Evolutionary conservation across 495 filamentous ascomycete genomes (phyloP), one percentile per base, ranked within the genome.

Genomic region (Penicillium fimorum): DNA sequence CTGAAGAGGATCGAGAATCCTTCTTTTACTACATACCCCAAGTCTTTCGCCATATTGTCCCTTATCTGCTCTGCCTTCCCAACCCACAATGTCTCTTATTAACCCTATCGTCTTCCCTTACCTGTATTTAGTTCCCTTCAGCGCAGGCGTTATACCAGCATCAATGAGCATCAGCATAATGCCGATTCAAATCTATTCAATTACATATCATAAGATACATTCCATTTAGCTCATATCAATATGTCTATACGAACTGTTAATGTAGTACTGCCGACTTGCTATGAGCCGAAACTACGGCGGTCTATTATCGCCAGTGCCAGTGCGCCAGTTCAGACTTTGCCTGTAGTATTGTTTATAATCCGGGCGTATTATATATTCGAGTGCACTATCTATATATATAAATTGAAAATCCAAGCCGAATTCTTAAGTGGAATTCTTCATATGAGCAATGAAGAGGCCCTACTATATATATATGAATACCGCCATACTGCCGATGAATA

Each of bases 121-220:
- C 53, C 46, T 70, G 62, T 70, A 69, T 61, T 49, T 69, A 67
- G 60, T 62, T 58, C 61, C 47, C 60, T 67, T 70, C 62, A 65
- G 60, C 64, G 60, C 65, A 52, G 58, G 64, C 62, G 64, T 67
- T 70, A 59, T 67, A 58, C 61, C 66, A 62, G 66, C 66, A 69
- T 68, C 56, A 58, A 61, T 69, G 60, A 66, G 66, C 66, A 66
- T 66, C 57, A 64, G 61, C 61, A 53, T 64, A 62, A 69, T 64
- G 61, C 59, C 53, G 61, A 58, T 59, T 61, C 29, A 47, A 47
- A 38, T 42, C 20, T 42, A 59, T 41, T 37, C n/a, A 24, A 62
- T n/a, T 37, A 18, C 29, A 7, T 38, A 38, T 37, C 6, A 37
- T 38, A 38, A 17, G 35, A 38, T 38, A n/a, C 8, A 38, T 38